These are phyloP conservation scores for Nemania serpens DNA, from an alignment of 2,329 filamentous ascomycete species.

Conservation along the genomic window DNA sequence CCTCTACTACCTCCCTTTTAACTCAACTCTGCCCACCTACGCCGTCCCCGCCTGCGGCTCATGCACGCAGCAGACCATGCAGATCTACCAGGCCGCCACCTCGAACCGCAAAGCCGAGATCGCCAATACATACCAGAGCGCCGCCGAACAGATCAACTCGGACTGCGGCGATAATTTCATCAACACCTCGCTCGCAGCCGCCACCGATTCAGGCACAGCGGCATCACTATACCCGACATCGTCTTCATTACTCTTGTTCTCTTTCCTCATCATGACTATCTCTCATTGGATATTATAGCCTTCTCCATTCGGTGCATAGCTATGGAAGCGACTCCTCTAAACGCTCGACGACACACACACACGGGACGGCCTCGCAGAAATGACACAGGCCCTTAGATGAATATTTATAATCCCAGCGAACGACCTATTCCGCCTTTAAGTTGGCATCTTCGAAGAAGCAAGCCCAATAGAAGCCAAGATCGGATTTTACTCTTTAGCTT, in stretches of 20 bases:
- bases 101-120: constrained; percentile 69
- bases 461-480: neutral
- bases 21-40: constrained; percentile 68
- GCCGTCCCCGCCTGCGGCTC: constrained; percentile 74
- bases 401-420: neutral
- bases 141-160: constrained; percentile 74
- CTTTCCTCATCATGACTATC: constrained; percentile 32
- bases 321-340: neutral
- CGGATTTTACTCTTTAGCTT: neutral
- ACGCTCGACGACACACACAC: neutral
- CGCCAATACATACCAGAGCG: constrained; percentile 68
- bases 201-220: constrained; percentile 31
- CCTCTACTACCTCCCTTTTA: constrained; percentile 85
- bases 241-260: constrained; percentile 32
- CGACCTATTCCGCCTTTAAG: neutral
- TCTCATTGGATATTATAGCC: constrained; percentile 34
- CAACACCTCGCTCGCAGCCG: constrained; percentile 56
- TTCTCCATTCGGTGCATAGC: neutral
- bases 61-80: constrained; percentile 82
- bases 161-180: constrained; percentile 63
- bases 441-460: neutral
- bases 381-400: neutral
- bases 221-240: constrained; percentile 25
- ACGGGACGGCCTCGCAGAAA: neutral
- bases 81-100: constrained; percentile 73